Conservation (phyloP, 805 yeast species). For the Candida nemodendra region DNA sequence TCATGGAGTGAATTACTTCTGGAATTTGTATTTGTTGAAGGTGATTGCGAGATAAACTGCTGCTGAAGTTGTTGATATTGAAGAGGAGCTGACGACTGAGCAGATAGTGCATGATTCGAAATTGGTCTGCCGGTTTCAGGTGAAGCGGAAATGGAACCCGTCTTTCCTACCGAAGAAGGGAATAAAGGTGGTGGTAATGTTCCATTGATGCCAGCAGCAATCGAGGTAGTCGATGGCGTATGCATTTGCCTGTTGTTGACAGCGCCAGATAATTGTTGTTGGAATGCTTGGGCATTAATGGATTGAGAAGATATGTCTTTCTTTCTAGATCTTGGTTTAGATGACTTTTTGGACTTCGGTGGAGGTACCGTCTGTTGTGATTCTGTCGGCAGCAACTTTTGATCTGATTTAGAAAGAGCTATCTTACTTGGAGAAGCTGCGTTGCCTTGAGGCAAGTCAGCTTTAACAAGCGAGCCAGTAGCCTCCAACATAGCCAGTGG, state of each 20-base stretch:
- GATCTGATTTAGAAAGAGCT: too few relatives aligned
- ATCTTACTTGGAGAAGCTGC: too few relatives aligned
- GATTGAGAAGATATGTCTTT: neutral
- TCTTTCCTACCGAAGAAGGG: constrained; percentile 15
- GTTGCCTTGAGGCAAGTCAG: neutral
- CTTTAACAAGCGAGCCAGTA: constrained; percentile 59
- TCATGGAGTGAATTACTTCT: constrained; percentile 16
- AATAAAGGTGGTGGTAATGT: constrained; percentile 28
- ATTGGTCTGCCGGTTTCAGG: constrained; percentile 3
- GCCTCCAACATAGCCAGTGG: constrained; percentile 63
- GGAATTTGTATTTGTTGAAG: constrained; percentile 18
- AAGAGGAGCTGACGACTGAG: constrained; percentile 2
- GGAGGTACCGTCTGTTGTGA: constrained; percentile 2
- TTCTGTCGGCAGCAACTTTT: constrained; percentile 8
- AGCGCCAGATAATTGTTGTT: neutral
- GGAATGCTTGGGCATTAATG: neutral
- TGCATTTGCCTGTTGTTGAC: neutral
- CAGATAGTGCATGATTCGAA: neutral
- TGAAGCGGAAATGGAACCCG: constrained; percentile 1
- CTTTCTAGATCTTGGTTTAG: constrained; percentile 9
- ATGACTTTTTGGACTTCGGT: constrained; percentile 4
- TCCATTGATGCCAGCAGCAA: constrained; percentile 26
- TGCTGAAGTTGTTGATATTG: constrained; percentile 9
- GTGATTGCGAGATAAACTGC: constrained; percentile 13
- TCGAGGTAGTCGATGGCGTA: constrained; percentile 20